Base-by-base conservation (phyloP, 768 basidiomycete species). In the Podaxis sp. region DNA sequence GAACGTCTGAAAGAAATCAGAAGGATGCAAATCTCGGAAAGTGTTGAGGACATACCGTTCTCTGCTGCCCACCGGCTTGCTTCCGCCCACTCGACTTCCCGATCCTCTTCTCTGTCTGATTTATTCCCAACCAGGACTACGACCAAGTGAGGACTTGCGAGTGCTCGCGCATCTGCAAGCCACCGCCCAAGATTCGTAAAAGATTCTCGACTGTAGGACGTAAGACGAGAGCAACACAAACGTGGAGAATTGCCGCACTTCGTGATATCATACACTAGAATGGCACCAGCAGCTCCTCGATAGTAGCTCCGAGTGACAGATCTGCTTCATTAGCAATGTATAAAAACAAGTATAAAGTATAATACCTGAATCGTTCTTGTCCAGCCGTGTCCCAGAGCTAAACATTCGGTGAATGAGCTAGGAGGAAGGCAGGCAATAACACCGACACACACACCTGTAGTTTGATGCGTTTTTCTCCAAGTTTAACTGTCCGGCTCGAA, bases 341-440 rank as follows among this genome's bases (percentile, higher is more conserved):
- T 29, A 65, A 59, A 66, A 57, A 7, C 2, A 38, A 24, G 37
- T 27, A 33, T 17, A 8, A 36, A 59, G 56, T 36, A 56, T 33
- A 66, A 55, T 64, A 94, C 88, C 94, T 83, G 73, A 96, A 96
- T 65, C 96, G 83, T 75, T 97, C 96, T 76, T 98, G 96, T 17
- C 96, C 96, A 36, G 96, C 96, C 22, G 94, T 96, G 73, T 97
- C 96, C 96, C 96, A 98, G 51, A 96, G 77, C 94, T 96, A 66
- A 63, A 66, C 36, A 46, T 38, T 19, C 47, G 24, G 27, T 24
- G 38, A 43, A 47, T 70, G 54, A 72, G 65, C 59, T 63, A 38
- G 57, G 62, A 59, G 66, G 53, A n/a, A n/a, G 29, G 22, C 59
- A 24, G 49, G 19, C 65, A 33, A 29, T 53, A 63, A 59, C 40